Percentiles rank a stretch among this genome's conserved stretches.
These are phyloP conservation scores for Calcarisporium arbuscula DNA, from an alignment of 2,329 filamentous ascomycete genomes.

Conservation along the genomic window DNA sequence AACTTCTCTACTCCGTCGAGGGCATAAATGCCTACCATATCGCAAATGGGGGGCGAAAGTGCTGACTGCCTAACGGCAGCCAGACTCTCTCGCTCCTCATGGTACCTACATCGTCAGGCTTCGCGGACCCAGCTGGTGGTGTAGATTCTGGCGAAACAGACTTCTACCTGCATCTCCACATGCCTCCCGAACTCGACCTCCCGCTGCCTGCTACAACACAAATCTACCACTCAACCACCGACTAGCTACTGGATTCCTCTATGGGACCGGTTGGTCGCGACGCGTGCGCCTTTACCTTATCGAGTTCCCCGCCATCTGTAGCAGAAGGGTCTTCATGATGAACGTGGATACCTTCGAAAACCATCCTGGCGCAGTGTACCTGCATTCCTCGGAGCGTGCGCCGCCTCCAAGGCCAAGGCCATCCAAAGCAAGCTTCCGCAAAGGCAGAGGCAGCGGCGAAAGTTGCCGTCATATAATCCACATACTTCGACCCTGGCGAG, in stretches of 20 bases:
- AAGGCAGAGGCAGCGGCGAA: constrained; percentile 24
- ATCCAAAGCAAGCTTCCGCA: constrained; percentile 18
- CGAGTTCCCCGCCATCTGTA: constrained; percentile 74
- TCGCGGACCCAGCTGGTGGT: constrained; percentile 47
- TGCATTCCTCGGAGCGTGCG: constrained; percentile 82
- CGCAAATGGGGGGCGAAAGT: constrained; percentile 76
- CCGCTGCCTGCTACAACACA: constrained; percentile 92
- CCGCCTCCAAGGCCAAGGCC: constrained; percentile 40
- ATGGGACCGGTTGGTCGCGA: constrained; percentile 88
- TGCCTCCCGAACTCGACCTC: constrained; percentile 89
- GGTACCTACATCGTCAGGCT: constrained; percentile 83
- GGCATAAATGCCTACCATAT: constrained; percentile 91
- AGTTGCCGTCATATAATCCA: constrained; percentile 68
- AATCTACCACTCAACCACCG: constrained; percentile 92
- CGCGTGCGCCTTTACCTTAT: constrained; percentile 88
- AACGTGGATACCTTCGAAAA: constrained; percentile 96
- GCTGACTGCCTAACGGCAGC: constrained; percentile 76
- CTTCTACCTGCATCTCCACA: constrained; percentile 93
- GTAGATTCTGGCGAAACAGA: constrained; percentile 67
- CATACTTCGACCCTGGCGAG: constrained; percentile 71
- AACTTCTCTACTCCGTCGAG: constrained; percentile 64
- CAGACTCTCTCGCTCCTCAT: constrained; percentile 91
- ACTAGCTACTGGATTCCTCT: constrained; percentile 89
- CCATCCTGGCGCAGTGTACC: constrained; percentile 97
- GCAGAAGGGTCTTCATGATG: constrained; percentile 71